A percentile compares a stretch with the other conserved stretches of the same genome.
Conservation (phyloP, 768 basidiomycete genomes). For the Russula vinacea region DNA sequence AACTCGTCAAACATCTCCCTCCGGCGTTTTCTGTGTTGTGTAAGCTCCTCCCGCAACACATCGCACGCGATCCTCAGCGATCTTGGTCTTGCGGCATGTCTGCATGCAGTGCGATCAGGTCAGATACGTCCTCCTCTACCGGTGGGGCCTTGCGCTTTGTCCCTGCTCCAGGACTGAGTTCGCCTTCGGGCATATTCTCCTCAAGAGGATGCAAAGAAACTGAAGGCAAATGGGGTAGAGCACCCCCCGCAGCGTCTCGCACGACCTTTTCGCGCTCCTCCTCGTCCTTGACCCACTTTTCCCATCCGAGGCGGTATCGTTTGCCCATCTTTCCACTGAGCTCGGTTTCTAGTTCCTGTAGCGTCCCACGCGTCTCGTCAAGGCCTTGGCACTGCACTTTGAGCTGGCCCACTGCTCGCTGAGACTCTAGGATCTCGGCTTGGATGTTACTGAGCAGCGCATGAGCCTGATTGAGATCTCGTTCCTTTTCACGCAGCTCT, state of each 20-base stretch:
- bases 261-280: constrained; percentile 70
- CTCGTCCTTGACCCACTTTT: constrained; percentile 89
- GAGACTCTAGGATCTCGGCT: constrained; percentile 83
- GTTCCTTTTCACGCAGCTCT: constrained; percentile 87
- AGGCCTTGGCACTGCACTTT: constrained; percentile 66
- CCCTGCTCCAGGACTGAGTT: constrained; percentile 11
- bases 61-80: constrained; percentile 56
- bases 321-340: constrained; percentile 74
- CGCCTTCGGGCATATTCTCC: constrained; percentile 33
- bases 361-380: constrained; percentile 51
- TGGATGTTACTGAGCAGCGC: constrained; percentile 83
- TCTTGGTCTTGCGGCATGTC: constrained; percentile 58
- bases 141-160: constrained; percentile 47
- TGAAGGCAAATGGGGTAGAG: constrained; percentile 45
- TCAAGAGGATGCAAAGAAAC: constrained; percentile 38
- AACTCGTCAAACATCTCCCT: constrained; percentile 70
- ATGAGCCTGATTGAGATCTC: constrained; percentile 86
- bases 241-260: constrained; percentile 59
- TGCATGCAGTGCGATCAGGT: constrained; percentile 56
- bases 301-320: constrained; percentile 83
- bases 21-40: constrained; percentile 62
- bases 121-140: constrained; percentile 57
- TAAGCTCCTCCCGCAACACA: constrained; percentile 59
- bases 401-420: constrained; percentile 68
- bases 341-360: constrained; percentile 62